phyloP scores from a whole-genome alignment of 495 filamentous ascomycete species.

The Hyaloscypha bicolor region DNA sequence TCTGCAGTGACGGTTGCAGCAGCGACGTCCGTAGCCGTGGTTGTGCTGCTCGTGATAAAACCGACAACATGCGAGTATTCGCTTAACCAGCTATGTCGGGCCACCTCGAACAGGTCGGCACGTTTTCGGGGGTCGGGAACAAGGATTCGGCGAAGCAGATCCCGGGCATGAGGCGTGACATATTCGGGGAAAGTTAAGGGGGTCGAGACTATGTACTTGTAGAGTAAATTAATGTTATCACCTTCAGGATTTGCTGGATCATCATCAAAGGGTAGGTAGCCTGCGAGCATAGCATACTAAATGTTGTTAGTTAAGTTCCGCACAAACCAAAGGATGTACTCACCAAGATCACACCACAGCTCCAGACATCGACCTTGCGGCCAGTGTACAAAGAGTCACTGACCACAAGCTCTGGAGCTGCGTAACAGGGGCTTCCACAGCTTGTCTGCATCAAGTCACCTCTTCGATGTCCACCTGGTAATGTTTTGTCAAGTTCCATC shows the following conservation, averaged over 20 bases:
- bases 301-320: slow-evolving; percentile 18
- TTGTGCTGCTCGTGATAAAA: slow-evolving; percentile 94
- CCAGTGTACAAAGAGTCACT: slow-evolving; percentile 97
- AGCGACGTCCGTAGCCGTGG: slow-evolving; percentile 81
- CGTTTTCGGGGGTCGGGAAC: slow-evolving; percentile 96
- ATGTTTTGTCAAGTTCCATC: slow-evolving; percentile 67
- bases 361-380: slow-evolving; percentile 98
- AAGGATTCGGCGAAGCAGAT: slow-evolving; percentile 87
- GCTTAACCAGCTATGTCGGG: slow-evolving; percentile 96
- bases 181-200: slow-evolving; percentile 98
- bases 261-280: slow-evolving; percentile 98
- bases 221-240: slow-evolving; percentile 98
- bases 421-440: slow-evolving; percentile 90
- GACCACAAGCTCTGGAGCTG: slow-evolving; percentile 95
- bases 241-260: slow-evolving; percentile 98
- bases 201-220: slow-evolving; percentile 99
- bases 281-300: slow-evolving; percentile 98
- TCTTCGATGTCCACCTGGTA: slow-evolving; percentile 58
- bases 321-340: slow-evolving; percentile 39
- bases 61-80: slow-evolving; percentile 94
- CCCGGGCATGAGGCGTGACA: slow-evolving; percentile 94
- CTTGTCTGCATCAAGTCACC: slow-evolving; percentile 83
- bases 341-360: slow-evolving; percentile 98
- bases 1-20: slow-evolving; percentile 73
- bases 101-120: slow-evolving; percentile 96